A percentile compares a stretch with the other conserved stretches of the same genome.
phyloP scores from a whole-genome alignment of 2,329 filamentous ascomycete genomes.

The Trichoderma aggressivum region DNA sequence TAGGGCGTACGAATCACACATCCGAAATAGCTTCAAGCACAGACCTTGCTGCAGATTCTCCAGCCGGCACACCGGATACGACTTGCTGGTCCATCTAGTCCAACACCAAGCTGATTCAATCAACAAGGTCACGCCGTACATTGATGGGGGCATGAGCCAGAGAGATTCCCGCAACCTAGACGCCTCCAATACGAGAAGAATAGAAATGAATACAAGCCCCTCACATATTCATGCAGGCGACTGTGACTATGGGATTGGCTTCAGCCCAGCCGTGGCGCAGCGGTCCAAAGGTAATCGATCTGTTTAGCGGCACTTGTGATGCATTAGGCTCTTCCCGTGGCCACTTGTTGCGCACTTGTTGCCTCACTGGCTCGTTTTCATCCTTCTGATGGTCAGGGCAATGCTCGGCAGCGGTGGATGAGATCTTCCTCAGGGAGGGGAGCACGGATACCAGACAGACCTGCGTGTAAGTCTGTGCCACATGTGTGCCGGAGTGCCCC shows the following conservation, averaged over 20 bases:
- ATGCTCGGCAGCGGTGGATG: neutral
- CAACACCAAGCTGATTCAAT: neutral
- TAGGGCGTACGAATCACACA: neutral
- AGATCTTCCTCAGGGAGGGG: neutral
- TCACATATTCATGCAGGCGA: neutral
- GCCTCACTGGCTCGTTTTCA: neutral
- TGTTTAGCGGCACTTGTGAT: neutral
- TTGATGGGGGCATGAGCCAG: neutral
- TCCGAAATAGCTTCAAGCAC: neutral
- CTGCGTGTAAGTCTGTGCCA: neutral
- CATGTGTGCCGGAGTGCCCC: neutral
- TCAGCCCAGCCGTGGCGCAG: neutral
- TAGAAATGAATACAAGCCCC: constrained; percentile 11
- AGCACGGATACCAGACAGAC: neutral
- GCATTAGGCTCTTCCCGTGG: neutral
- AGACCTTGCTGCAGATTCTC: neutral
- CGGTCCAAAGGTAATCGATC: neutral
- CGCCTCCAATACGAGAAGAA: neutral
- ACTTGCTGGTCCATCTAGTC: neutral
- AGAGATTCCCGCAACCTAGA: neutral
- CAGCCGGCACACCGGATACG: neutral
- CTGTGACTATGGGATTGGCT: neutral
- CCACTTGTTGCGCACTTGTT: neutral
- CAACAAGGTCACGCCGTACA: too few relatives aligned
- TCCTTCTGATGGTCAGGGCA: neutral